These are phyloP conservation scores for Botrytis elliptica DNA, from an alignment of 2,329 filamentous ascomycete genomes.

Conservation along the genomic window DNA sequence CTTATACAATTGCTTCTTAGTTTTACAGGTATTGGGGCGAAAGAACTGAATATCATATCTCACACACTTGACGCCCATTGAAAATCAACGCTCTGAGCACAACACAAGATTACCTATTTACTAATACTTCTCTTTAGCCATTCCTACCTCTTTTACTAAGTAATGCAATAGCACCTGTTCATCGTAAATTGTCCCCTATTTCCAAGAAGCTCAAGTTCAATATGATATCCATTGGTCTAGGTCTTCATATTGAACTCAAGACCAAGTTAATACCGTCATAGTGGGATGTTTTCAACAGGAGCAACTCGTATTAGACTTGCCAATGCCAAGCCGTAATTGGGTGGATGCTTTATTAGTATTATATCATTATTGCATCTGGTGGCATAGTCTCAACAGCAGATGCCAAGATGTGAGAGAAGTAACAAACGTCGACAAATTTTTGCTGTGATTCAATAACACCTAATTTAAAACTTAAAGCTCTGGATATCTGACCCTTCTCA, in stretches of 20 bases:
- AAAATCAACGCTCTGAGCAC: neutral
- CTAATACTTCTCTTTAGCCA: neutral
- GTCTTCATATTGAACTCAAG: neutral
- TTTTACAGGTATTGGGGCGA: neutral
- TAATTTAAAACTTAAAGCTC: too few species aligned
- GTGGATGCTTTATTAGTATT: fast-evolving
- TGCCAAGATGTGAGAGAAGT: fast-evolving
- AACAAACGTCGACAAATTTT: neutral
- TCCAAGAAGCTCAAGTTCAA: neutral
- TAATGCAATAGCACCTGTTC: neutral
- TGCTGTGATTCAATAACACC: too few species aligned
- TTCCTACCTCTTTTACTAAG: neutral
- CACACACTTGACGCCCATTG: neutral
- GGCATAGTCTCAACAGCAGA: neutral
- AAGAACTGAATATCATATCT: neutral
- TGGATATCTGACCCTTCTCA: too few species aligned
- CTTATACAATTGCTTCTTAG: neutral
- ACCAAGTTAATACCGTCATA: neutral
- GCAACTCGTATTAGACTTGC: neutral
- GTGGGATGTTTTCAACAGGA: neutral
- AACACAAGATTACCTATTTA: neutral
- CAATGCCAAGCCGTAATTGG: fast-evolving
- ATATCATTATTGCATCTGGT: neutral
- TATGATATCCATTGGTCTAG: neutral
- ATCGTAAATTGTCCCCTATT: neutral